Conservation (phyloP, 2,329 filamentous ascomycete species). For the Periconia sp. region DNA sequence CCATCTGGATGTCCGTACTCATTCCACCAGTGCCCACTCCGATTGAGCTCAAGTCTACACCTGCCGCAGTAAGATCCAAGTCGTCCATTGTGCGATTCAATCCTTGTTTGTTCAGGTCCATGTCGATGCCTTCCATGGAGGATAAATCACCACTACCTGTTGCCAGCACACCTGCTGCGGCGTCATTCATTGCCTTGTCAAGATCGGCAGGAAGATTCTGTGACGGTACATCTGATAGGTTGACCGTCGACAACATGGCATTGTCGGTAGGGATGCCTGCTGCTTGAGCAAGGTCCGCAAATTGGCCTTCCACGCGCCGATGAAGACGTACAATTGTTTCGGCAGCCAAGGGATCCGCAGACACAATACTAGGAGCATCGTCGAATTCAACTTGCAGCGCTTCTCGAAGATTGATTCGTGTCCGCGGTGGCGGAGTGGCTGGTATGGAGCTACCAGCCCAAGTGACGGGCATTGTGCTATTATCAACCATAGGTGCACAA, state of each 20-base stretch:
- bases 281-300: conserved; percentile 39
- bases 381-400: conserved; percentile 62
- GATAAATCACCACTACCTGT: conserved; percentile 24
- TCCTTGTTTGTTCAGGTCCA: conserved; percentile 24
- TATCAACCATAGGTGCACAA: conserved; percentile 60
- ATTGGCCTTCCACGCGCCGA: conserved; percentile 66
- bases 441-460: conserved; percentile 36
- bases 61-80: conserved; percentile 25
- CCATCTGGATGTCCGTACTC: conserved; percentile 22
- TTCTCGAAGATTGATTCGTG: conserved; percentile 60
- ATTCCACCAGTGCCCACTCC: conserved; percentile 29
- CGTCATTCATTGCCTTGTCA: conserved; percentile 40
- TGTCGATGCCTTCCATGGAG: conserved; percentile 22
- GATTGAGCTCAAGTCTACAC: conserved; percentile 29
- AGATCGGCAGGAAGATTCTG: conserved; percentile 32
- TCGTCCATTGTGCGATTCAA: conserved; percentile 36
- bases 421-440: conserved; percentile 26
- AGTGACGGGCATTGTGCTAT: conserved; percentile 38
- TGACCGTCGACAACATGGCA: conserved; percentile 30
- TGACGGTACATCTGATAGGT: conserved; percentile 28
- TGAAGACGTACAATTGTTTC: conserved; percentile 66
- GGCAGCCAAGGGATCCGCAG: conserved; percentile 58
- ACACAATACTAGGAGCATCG: conserved; percentile 59
- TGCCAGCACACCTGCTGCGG: conserved; percentile 33
- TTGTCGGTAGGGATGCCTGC: conserved; percentile 24